A percentile compares a stretch with the other conserved stretches of the same genome.
These are phyloP conservation scores for Eucommia ulmoides DNA, from an alignment of 257 asterid species.

Conservation along the genomic window DNA sequence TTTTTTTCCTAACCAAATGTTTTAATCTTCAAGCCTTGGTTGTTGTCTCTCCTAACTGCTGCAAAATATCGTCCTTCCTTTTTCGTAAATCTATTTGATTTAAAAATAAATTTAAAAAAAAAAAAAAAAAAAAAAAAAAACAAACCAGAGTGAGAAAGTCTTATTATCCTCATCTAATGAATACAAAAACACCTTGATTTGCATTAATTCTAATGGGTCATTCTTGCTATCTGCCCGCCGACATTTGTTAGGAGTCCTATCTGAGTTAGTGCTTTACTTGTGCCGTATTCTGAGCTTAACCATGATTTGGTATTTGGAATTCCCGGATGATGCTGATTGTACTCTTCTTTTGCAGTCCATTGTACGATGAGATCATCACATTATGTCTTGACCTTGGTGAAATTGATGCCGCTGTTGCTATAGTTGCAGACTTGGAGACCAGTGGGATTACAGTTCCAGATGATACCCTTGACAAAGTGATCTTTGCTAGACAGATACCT, in stretches of 20 bases:
- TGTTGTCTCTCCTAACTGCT: no score
- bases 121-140: no score
- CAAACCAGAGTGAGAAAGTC: no score
- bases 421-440: conserved; percentile 87
- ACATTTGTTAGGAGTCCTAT: not conserved
- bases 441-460: conserved; percentile 79
- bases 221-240: no score
- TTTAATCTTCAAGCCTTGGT: no score
- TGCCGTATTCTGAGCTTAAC: not conserved
- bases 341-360: conserved; percentile 37
- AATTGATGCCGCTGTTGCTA: conserved; percentile 88
- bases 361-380: conserved; percentile 69
- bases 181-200: no score
- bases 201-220: no score
- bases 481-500: conserved; percentile 56
- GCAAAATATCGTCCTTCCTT: no score
- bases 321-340: not conserved
- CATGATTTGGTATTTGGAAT: not conserved
- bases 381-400: conserved; percentile 86
- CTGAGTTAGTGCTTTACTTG: not conserved
- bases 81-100: no score
- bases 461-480: conserved; percentile 83
- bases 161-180: no score
- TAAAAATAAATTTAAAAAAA: no score
- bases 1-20: no score